Base-by-base conservation (phyloP, 106 monocot genomes). In the Dioscorea zingiberensis region DNA sequence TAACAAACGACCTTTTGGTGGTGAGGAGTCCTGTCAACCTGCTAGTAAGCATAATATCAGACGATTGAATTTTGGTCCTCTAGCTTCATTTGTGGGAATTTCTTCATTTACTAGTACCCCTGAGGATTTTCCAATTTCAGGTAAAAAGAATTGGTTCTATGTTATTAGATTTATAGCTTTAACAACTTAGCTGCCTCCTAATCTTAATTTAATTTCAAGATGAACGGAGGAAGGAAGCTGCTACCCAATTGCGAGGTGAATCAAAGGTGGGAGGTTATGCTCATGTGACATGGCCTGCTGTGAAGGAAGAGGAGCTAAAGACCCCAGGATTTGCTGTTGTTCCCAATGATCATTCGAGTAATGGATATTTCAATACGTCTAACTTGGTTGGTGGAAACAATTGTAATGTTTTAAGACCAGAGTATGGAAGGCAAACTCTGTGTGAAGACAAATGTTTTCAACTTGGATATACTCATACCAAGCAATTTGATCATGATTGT, bases 1-100 rank as follows among this genome's bases (percentile, higher is more conserved):
- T 63, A 76, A 72, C 49, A 68, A 76, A 56, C 71, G 64, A 21
- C 48, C 55, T 76, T 72, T 62, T 22, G 25, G 54, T 21, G 49
- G 23, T 25, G 55, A 71, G 24, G 66, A 74, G 15, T 54, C 29
- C n/a, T 46, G 56, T 24, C 65, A 27, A 21, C 66, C 54, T 70
- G 7, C 70, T 24, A 46, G 55, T 27, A 61, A 67, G 25, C 54
- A 74, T 38, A 38, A 38, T 27, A 44, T 47, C 2, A 71, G 71
- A 1, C 54, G 58, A 22, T 44, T 65, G 22, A 69, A 78, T 44
- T 57, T 21, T 63, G 47, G 60, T 3, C 60, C 47, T 18, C 21
- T 67, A 26, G 30, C 66, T 18, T 62, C 62, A 25, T 59, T 60
- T 66, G 24, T 13, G 22, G 67, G 27, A 47, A 26, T 58, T 65